Evolutionary conservation across 208 protist species (phyloP).

Genomic region (Entamoeba histolytica): DNA sequence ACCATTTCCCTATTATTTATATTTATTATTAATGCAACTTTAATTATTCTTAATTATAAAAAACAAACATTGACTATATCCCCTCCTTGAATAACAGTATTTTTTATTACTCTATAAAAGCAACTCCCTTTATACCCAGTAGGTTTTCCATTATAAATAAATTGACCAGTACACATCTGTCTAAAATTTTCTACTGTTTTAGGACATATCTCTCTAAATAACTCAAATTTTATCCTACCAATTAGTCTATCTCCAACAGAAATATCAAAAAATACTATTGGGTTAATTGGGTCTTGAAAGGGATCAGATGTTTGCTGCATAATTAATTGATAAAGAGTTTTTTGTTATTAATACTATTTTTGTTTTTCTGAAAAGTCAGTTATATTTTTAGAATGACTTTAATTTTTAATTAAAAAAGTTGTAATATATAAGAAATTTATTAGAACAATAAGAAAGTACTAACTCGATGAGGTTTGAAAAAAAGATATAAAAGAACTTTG

Average conservation of each 20-base stretch:
- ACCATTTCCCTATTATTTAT: conserved; percentile 41
- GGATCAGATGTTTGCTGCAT: background rate
- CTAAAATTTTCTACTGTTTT: conserved; percentile 66
- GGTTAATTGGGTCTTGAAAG: background rate
- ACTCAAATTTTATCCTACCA: conserved; percentile 51
- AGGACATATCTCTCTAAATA: conserved; percentile 52
- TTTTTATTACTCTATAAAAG: conserved; percentile 74
- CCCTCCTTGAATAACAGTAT: conserved; percentile 67
- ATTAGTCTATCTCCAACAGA: background rate
- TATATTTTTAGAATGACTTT: no score
- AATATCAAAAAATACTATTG: conserved; percentile 24
- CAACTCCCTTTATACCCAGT: conserved; percentile 76
- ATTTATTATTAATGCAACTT: no score
- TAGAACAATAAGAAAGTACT: no score
- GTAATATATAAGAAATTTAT: no score
- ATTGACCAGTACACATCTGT: conserved; percentile 49
- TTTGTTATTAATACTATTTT: no score
- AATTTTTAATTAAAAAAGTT: no score
- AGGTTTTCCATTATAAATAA: conserved; percentile 43
- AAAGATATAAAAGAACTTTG: no score
- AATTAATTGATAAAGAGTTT: no score
- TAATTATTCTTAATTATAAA: background rate
- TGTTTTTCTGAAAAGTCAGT: no score
- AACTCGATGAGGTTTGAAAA: no score
- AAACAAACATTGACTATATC: conserved; percentile 56